Evolutionary conservation across 75 land plant genomes (phyloP), one percentile per base, ranked within the genome.

Genomic region (Selaginella moellendorffii): DNA sequence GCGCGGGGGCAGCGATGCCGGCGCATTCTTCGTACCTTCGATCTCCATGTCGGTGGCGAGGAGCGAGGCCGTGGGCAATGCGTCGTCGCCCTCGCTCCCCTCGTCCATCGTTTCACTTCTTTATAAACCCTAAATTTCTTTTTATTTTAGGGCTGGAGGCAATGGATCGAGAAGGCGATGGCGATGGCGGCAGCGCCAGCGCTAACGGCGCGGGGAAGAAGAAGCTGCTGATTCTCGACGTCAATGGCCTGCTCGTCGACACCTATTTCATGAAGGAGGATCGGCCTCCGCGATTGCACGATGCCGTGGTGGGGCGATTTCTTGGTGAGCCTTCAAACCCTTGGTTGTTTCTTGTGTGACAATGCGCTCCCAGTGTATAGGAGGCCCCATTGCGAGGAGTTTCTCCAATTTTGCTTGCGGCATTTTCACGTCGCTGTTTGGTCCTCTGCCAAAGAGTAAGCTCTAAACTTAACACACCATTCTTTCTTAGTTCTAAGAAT

Each of bases 391-490:
- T 90, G 80, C 65, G 30, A 59, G 22, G 82, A 84, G 30, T 90
- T 90, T 31, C 53, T 90, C 59, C 65, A 72, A 51, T 90, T 90
- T 66, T 90, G 96, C 69, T 78, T 87, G 63, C 79, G 84, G 65
- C 79, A 69, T 65, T 90, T 84, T 69, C 71, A 77, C 60, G 77
- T 90, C 1, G 96, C 81, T 18, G 30, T 90, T 2, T 90, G 96
- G 91, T 90, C 96, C 0, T 87, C 97, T 53, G 79, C 88, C 63
- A 54, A 60, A 30, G 63, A 68, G 86, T 83, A 77, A 9, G 67
- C 20, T 18, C 1, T 64, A 1, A 24, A 29, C 52, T 1, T 31
- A 0, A 2, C 27, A 52, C 52, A 14, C 26, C 0, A 18, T 22
- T 65, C 9, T 61, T 66, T 36, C 52, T 0, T 52, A 10, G 10